Percentiles rank a stretch among this genome's conserved stretches.
These are phyloP conservation scores for Scleromitrula shiraiana DNA, from an alignment of 2,329 filamentous ascomycete genomes.

Conservation along the genomic window DNA sequence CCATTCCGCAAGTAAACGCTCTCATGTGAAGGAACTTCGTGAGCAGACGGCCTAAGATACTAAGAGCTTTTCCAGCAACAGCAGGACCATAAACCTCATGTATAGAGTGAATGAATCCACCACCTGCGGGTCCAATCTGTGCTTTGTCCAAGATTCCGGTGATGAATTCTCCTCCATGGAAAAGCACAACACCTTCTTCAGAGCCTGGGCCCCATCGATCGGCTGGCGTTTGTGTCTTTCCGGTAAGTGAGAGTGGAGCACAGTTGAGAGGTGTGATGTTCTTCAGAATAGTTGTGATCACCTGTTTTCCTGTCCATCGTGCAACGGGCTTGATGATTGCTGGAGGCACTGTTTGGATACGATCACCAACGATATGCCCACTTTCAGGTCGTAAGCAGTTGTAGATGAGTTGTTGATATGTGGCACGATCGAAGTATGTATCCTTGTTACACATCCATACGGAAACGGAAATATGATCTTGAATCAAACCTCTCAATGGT, in stretches of 20 bases:
- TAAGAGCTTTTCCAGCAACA: conserved; percentile 77
- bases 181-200: conserved; percentile 74
- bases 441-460: conserved; percentile 87
- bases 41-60: conserved; percentile 79
- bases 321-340: conserved; percentile 72
- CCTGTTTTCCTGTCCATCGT: conserved; percentile 93
- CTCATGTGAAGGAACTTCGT: conserved; percentile 89
- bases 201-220: conserved; percentile 68
- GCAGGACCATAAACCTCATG: conserved; percentile 90
- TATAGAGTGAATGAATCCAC: conserved; percentile 83
- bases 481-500: conserved; percentile 89
- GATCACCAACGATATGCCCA: conserved; percentile 75
- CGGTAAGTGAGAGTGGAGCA: conserved; percentile 69
- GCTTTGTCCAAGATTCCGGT: conserved; percentile 92
- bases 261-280: conserved; percentile 78
- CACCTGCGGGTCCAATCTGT: conserved; percentile 80
- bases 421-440: conserved; percentile 77
- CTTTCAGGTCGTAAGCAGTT: conserved; percentile 82
- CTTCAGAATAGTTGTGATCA: conserved; percentile 85
- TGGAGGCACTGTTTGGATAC: conserved; percentile 73
- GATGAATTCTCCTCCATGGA: conserved; percentile 81
- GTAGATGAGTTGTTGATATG: conserved; percentile 94
- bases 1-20: conserved; percentile 94
- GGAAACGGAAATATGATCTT: conserved; percentile 95
- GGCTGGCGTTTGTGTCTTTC: conserved; percentile 70